These are phyloP conservation scores for Aspergillus kassunensis DNA, from an alignment of 495 filamentous ascomycete genomes.

Conservation along the genomic window DNA sequence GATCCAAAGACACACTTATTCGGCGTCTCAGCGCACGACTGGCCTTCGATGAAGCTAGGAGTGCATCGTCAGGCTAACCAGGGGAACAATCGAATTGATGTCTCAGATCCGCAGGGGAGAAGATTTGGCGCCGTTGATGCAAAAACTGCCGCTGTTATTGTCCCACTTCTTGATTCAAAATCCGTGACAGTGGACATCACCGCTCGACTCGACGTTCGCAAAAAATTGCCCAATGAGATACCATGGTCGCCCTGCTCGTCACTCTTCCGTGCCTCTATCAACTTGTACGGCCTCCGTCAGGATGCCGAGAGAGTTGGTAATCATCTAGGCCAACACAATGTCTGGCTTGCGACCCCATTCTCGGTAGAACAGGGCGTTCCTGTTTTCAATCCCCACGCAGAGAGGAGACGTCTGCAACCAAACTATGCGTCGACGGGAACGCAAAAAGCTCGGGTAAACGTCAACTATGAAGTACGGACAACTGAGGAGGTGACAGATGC, in stretches of 20 bases:
- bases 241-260: conserved; percentile 50
- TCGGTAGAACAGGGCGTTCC: conserved; percentile 60
- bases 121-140: conserved; percentile 73
- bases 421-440: conserved; percentile 18
- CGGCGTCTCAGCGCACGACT: conserved; percentile 35
- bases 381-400: conserved; percentile 64
- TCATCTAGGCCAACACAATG: conserved; percentile 56
- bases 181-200: conserved; percentile 59
- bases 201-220: conserved; percentile 60
- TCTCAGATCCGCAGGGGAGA: conserved; percentile 63
- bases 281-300: conserved; percentile 75
- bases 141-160: conserved; percentile 62
- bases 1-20: conserved; percentile 49
- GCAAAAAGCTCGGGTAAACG: conserved; percentile 25
- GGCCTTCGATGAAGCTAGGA: conserved; percentile 70
- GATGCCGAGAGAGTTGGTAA: conserved; percentile 59
- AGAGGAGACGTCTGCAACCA: conserved; percentile 38
- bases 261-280: conserved; percentile 58
- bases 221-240: conserved; percentile 50
- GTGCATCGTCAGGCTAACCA: conserved; percentile 55
- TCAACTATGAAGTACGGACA: conserved; percentile 56
- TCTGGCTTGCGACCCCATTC: conserved; percentile 62
- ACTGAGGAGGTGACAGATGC: conserved; percentile 81
- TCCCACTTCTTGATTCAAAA: conserved; percentile 63
- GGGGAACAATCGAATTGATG: conserved; percentile 55